These are phyloP conservation scores for Fusarium sp. DNA, from an alignment of 2,329 filamentous ascomycete species.

Conservation along the genomic window DNA sequence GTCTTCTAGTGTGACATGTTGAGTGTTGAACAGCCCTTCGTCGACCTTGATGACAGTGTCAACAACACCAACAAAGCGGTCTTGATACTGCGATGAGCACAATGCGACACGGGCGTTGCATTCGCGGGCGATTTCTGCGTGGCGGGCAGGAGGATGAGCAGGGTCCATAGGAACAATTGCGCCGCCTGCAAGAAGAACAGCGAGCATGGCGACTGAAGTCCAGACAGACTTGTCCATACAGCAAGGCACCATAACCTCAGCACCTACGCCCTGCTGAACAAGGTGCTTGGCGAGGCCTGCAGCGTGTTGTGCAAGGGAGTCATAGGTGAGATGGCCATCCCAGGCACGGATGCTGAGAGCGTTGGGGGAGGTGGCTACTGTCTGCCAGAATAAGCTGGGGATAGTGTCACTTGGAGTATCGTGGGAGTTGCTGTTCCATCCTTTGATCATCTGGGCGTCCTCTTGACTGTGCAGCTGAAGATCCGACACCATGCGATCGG, in stretches of 20 bases:
- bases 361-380: neutral
- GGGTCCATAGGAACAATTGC: slow-evolving; percentile 46
- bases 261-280: slow-evolving; percentile 10
- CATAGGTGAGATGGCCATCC: slow-evolving; percentile 40
- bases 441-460: slow-evolving; percentile 27
- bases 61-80: slow-evolving; percentile 8
- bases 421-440: slow-evolving; percentile 14
- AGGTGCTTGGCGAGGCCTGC: slow-evolving; percentile 6
- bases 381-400: slow-evolving; percentile 22
- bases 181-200: slow-evolving; percentile 45
- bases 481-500: slow-evolving; percentile 22
- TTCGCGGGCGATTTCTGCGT: slow-evolving; percentile 18
- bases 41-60: neutral
- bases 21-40: neutral
- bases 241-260: slow-evolving; percentile 25
- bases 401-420: neutral
- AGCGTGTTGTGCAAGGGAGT: slow-evolving; percentile 18
- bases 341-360: slow-evolving; percentile 31
- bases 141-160: slow-evolving; percentile 27
- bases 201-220: slow-evolving; percentile 45
- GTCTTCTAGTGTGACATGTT: neutral
- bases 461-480: slow-evolving; percentile 21
- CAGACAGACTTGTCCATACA: slow-evolving; percentile 47
- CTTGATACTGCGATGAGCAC: slow-evolving; percentile 20
- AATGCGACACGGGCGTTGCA: slow-evolving; percentile 21